A percentile compares a stretch with the other conserved stretches of the same genome.
Evolutionary conservation across 169 alveolate species (phyloP).

Genomic region (Eimeria praecox): DNA sequence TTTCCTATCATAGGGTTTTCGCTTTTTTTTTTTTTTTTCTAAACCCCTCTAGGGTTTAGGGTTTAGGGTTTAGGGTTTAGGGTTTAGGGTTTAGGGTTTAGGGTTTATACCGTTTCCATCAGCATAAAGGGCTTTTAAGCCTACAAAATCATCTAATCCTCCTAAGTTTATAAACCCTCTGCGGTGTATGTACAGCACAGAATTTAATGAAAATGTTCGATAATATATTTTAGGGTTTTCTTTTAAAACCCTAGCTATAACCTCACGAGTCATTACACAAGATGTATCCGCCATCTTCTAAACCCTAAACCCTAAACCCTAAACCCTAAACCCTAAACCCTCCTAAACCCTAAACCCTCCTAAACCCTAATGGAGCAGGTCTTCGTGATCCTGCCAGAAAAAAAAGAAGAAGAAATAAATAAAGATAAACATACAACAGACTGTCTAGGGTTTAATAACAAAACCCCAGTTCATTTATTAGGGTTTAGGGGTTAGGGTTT

Average conservation of each 20-base stretch:
- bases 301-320: conserved; percentile 55
- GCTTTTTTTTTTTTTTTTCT: too few species aligned
- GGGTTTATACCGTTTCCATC: conserved; percentile 91
- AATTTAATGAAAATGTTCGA: conserved; percentile 92
- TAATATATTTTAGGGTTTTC: conserved; percentile 86
- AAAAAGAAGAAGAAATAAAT: neutral
- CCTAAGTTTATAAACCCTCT: conserved; percentile 91
- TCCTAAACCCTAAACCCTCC: conserved; percentile 51
- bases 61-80: conserved; percentile 16
- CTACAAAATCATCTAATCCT: conserved; percentile 92
- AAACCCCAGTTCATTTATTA: too few species aligned
- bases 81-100: neutral
- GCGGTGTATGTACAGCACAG: conserved; percentile 92
- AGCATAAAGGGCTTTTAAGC: conserved; percentile 92
- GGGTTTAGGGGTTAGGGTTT: too few species aligned
- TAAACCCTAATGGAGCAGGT: neutral
- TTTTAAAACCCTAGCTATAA: conserved; percentile 32
- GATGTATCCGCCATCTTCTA: neutral
- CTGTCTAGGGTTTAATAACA: too few species aligned
- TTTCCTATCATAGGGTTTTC: too few species aligned
- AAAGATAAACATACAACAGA: neutral
- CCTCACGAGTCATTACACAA: neutral
- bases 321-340: neutral
- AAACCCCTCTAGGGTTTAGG: neutral
- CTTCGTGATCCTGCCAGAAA: too few species aligned